Evolutionary conservation across 495 filamentous ascomycete species (phyloP).

Genomic region (Saxispiralis lemnorum): DNA sequence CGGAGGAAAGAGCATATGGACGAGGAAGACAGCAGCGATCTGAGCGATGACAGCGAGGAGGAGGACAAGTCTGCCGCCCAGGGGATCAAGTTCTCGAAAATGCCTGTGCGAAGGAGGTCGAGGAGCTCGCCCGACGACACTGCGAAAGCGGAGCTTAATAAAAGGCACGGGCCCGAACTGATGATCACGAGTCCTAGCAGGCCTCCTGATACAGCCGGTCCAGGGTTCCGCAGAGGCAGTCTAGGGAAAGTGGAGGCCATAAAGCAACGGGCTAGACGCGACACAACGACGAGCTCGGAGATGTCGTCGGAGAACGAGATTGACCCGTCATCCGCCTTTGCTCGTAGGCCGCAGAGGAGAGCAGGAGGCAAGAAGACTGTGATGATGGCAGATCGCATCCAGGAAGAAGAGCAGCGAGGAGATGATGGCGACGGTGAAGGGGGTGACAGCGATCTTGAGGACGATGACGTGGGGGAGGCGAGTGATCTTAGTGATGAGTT

Average conservation of each 20-base stretch:
- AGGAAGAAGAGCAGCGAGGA: conserved; percentile 24
- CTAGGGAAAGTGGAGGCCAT: conserved; percentile 56
- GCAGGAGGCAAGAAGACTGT: conserved; percentile 17
- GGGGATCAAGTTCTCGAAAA: conserved; percentile 86
- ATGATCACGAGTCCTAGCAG: conserved; percentile 28
- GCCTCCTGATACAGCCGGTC: conserved; percentile 26
- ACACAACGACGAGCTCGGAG: conserved; percentile 83
- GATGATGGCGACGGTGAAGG: conserved; percentile 11
- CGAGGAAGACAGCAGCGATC: conserved; percentile 90
- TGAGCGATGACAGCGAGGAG: conserved; percentile 92
- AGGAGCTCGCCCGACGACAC: conserved; percentile 71
- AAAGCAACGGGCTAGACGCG: conserved; percentile 57
- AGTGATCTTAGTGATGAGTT: conserved; percentile 53
- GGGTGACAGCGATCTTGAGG: conserved; percentile 10
- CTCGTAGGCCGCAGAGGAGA: conserved; percentile 2
- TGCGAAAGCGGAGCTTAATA: conserved; percentile 21
- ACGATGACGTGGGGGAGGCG: conserved; percentile 31
- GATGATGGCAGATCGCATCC: conserved; percentile 29
- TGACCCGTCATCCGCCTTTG: conserved; percentile 28
- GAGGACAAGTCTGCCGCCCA: conserved; percentile 38
- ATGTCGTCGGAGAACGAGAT: conserved; percentile 73
- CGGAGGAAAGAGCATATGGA: conserved; percentile 53
- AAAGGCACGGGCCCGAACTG: conserved; percentile 27
- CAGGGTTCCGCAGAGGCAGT: conserved; percentile 48
- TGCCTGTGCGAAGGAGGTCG: conserved; percentile 72